A percentile compares a stretch with the other conserved stretches of the same genome.
These are phyloP conservation scores for Chlorella sp. DNA, from an alignment of 139 green algal genomes.

Conservation along the genomic window DNA sequence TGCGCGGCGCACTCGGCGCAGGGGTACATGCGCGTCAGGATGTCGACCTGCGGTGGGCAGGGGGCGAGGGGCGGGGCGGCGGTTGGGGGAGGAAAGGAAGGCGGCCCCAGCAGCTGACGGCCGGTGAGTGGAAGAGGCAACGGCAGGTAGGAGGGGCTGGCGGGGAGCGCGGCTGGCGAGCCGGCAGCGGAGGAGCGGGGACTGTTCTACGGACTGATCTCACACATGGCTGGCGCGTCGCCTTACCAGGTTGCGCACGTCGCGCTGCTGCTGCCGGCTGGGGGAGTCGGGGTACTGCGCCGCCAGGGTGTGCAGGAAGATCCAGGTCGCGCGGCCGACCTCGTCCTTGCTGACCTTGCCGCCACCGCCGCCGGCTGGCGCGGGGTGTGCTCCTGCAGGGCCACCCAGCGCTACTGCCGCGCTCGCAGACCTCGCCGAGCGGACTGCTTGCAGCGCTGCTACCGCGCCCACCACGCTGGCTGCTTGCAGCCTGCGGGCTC, in stretches of 20 bases:
- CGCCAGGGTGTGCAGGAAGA: conserved; percentile 91
- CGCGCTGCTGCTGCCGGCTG: conserved; percentile 76
- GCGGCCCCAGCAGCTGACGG: neutral
- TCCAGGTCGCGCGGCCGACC: conserved; percentile 90
- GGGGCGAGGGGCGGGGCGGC: neutral
- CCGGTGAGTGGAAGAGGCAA: neutral
- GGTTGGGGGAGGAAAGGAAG: neutral
- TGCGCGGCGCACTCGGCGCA: conserved; percentile 90
- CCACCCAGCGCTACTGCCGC: neutral
- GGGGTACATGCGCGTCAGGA: conserved; percentile 89
- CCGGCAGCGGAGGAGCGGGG: too few relatives aligned
- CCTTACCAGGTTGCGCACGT: conserved; percentile 60
- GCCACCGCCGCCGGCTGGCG: neutral
- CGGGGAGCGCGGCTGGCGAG: too few relatives aligned
- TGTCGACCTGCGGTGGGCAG: conserved; percentile 47
- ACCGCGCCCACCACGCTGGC: too few relatives aligned
- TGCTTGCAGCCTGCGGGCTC: too few relatives aligned
- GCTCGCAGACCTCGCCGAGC: too few relatives aligned
- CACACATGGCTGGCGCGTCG: neutral
- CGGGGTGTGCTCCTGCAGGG: neutral
- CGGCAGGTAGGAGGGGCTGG: neutral
- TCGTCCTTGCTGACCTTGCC: conserved; percentile 59
- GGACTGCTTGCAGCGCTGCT: too few relatives aligned
- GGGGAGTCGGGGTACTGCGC: conserved; percentile 89
- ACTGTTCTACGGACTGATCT: too few relatives aligned